A percentile compares a stretch with the other conserved stretches of the same genome.
These are phyloP conservation scores for Penicillium sp. DNA, from an alignment of 2,329 filamentous ascomycete species.

Conservation along the genomic window DNA sequence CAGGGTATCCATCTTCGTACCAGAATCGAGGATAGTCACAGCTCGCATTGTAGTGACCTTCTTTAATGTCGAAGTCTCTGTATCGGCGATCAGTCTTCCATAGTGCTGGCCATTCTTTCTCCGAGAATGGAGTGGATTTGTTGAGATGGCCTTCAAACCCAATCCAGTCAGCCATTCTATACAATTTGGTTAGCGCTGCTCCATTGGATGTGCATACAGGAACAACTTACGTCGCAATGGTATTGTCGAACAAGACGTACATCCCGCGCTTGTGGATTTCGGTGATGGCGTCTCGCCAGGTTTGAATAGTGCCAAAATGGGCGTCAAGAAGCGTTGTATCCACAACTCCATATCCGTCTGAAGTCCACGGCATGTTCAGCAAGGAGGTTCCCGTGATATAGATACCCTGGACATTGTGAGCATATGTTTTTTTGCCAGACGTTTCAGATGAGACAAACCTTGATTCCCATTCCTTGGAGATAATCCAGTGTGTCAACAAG, in stretches of 20 bases:
- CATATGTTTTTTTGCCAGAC: not conserved
- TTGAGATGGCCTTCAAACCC: conserved; percentile 63
- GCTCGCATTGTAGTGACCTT: conserved; percentile 49
- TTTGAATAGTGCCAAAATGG: conserved; percentile 58
- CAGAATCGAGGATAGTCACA: conserved; percentile 62
- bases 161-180: conserved; percentile 56
- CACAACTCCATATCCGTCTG: conserved; percentile 58
- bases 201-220: too few relatives aligned
- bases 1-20: conserved; percentile 54
- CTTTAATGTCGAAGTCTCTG: conserved; percentile 55
- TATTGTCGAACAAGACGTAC: conserved; percentile 66
- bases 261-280: conserved; percentile 61
- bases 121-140: conserved; percentile 53
- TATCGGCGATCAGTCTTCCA: conserved; percentile 58
- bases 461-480: conserved; percentile 62
- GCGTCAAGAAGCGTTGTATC: conserved; percentile 63
- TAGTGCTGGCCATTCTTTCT: conserved; percentile 54
- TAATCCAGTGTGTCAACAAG: conserved; percentile 62
- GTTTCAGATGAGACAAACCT: conserved; percentile 37
- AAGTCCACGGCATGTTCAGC: conserved; percentile 63
- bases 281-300: conserved; percentile 56
- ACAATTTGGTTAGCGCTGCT: not conserved
- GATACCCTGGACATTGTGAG: conserved; percentile 44
- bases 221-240: conserved; percentile 56
- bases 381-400: conserved; percentile 63